Conservation (phyloP, 495 filamentous ascomycete genomes). For the Melanomma pulvis-pyrius region DNA sequence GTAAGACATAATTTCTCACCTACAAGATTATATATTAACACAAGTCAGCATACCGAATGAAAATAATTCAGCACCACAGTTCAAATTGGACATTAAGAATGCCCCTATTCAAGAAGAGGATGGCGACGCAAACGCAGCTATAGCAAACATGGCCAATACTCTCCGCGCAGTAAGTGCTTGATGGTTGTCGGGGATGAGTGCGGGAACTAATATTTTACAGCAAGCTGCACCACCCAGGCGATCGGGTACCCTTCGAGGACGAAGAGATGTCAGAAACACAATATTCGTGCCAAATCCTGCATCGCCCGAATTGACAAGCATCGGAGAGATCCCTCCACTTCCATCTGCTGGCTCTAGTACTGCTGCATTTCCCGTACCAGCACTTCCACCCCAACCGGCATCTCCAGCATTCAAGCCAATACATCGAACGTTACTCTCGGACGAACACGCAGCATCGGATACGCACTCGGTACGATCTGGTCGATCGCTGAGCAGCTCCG, state of each 20-base stretch:
- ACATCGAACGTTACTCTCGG: slow-evolving; percentile 42
- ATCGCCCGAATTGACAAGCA: slow-evolving; percentile 37
- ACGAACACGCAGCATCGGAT: slow-evolving; percentile 72
- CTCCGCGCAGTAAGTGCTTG: slow-evolving; percentile 62
- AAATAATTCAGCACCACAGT: slow-evolving; percentile 51
- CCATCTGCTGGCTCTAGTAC: slow-evolving; percentile 12
- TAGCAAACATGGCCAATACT: slow-evolving; percentile 89
- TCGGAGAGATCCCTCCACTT: slow-evolving; percentile 33
- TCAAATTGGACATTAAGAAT: slow-evolving; percentile 90
- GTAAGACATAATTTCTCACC: slow-evolving; percentile 32
- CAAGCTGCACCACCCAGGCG: slow-evolving; percentile 64
- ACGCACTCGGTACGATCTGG: slow-evolving; percentile 90
- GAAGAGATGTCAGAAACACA: slow-evolving; percentile 75
- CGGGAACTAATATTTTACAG: slow-evolving; percentile 41
- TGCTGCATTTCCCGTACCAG: slow-evolving; percentile 16
- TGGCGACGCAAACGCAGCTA: slow-evolving; percentile 79
- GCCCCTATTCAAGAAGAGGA: slow-evolving; percentile 94
- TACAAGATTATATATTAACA: neutral
- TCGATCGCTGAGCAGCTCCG: slow-evolving; percentile 70
- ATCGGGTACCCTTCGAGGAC: slow-evolving; percentile 78
- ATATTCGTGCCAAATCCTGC: slow-evolving; percentile 41
- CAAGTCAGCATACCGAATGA: slow-evolving; percentile 17
- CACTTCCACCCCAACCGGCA: slow-evolving; percentile 29
- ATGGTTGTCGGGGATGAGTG: neutral
- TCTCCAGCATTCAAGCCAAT: slow-evolving; percentile 43